These are phyloP conservation scores for Fraxinus americana DNA, from an alignment of 257 asterid genomes.

Conservation along the genomic window DNA sequence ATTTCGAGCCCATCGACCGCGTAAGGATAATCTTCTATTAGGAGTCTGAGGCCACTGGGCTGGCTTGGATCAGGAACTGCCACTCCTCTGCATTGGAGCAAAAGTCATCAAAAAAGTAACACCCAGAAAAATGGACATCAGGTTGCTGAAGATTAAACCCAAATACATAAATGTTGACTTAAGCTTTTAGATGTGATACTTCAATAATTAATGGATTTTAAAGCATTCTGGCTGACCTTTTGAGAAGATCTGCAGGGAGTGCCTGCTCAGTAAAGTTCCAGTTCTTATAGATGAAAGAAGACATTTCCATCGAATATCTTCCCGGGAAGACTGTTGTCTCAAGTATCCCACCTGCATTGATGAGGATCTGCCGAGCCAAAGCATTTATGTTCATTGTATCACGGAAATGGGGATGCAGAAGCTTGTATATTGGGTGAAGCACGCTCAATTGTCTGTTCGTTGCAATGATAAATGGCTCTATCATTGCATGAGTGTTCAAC, in stretches of 20 bases:
- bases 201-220: not conserved
- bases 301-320: slow-evolving; percentile 80
- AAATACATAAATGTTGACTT: not conserved
- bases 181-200: not conserved
- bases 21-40: slow-evolving; percentile 75
- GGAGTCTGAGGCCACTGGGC: slow-evolving; percentile 59
- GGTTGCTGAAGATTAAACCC: not conserved
- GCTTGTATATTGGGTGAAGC: slow-evolving; percentile 86
- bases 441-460: slow-evolving; percentile 69
- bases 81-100: slow-evolving; percentile 57
- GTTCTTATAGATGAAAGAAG: slow-evolving; percentile 53
- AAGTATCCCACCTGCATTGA: slow-evolving; percentile 80
- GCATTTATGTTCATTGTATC: slow-evolving; percentile 90
- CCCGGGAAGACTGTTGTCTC: slow-evolving; percentile 82
- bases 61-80: slow-evolving; percentile 56
- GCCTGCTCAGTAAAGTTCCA: slow-evolving; percentile 88
- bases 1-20: slow-evolving; percentile 83
- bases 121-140: not conserved
- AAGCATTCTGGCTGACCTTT: slow-evolving; percentile 47
- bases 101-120: not conserved
- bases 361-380: slow-evolving; percentile 77
- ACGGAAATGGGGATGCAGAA: slow-evolving; percentile 87
- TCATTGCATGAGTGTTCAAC: slow-evolving; percentile 92
- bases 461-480: slow-evolving; percentile 91
- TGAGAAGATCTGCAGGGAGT: slow-evolving; percentile 78